Conservation (phyloP, 306 rosid genomes). For the Lathyrus oleraceus region DNA sequence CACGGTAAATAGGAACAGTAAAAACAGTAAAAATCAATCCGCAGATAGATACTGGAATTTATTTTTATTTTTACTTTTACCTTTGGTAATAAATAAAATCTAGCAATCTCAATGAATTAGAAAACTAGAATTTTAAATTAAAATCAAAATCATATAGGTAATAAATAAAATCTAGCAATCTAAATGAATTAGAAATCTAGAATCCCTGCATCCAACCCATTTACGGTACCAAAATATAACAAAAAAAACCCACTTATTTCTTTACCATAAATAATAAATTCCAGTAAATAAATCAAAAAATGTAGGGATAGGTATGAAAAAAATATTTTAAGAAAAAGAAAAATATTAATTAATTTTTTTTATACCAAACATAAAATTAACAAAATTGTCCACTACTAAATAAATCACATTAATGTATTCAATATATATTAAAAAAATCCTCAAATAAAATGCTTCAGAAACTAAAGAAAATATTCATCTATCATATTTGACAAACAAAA, state of each 20-base stretch:
- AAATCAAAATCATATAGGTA: background rate
- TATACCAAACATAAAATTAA: background rate
- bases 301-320: background rate
- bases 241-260: background rate
- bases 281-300: background rate
- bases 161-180: too few relatives aligned
- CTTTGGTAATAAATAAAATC: background rate
- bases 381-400: background rate
- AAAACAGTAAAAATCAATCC: background rate
- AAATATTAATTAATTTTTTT: background rate
- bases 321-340: background rate
- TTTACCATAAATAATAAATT: background rate
- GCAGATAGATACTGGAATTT: background rate
- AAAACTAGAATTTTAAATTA: background rate
- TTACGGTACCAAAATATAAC: background rate
- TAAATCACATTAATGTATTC: background rate
- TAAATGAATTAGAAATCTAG: too few relatives aligned
- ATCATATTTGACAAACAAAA: background rate
- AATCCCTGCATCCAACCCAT: too few relatives aligned
- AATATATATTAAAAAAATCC: background rate
- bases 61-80: background rate
- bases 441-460: background rate
- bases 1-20: background rate
- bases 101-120: background rate
- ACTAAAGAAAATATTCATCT: background rate